Percentiles rank a stretch among this genome's conserved stretches.
These are phyloP conservation scores for Phaeosphaeria sp. DNA, from an alignment of 2,329 filamentous ascomycete species.

Conservation along the genomic window DNA sequence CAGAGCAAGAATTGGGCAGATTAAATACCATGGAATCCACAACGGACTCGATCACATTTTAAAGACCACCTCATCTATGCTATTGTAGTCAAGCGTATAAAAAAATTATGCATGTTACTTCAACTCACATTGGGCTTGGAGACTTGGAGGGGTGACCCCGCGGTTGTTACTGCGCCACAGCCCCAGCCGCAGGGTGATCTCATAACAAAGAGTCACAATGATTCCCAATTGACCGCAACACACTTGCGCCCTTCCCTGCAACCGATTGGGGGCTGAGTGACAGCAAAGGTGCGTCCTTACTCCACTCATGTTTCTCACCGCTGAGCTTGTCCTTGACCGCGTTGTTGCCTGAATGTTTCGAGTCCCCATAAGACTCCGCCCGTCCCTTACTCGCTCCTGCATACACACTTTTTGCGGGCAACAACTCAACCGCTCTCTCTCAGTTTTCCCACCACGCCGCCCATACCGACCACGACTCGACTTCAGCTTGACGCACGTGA, in stretches of 20 bases:
- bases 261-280: background rate
- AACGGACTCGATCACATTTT: too few species aligned
- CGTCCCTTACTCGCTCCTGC: background rate
- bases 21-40: too few species aligned
- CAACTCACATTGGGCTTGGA: too few species aligned
- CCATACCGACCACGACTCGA: background rate
- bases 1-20: too few species aligned
- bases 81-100: too few species aligned
- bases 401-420: constrained; percentile 1
- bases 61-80: too few species aligned
- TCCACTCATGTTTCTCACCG: background rate
- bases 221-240: constrained; percentile 10
- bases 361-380: background rate
- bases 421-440: constrained; percentile 13
- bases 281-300: constrained; percentile 23
- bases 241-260: constrained; percentile 13
- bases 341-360: constrained; percentile 3
- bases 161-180: constrained; percentile 3
- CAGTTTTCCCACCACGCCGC: constrained; percentile 13
- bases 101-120: too few species aligned
- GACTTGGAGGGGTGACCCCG: background rate
- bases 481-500: background rate
- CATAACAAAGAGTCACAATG: constrained; percentile 7
- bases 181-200: background rate
- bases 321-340: background rate